Base-by-base conservation (phyloP, 371 early-diverging fungal species). In the Chytridiales sp. region DNA sequence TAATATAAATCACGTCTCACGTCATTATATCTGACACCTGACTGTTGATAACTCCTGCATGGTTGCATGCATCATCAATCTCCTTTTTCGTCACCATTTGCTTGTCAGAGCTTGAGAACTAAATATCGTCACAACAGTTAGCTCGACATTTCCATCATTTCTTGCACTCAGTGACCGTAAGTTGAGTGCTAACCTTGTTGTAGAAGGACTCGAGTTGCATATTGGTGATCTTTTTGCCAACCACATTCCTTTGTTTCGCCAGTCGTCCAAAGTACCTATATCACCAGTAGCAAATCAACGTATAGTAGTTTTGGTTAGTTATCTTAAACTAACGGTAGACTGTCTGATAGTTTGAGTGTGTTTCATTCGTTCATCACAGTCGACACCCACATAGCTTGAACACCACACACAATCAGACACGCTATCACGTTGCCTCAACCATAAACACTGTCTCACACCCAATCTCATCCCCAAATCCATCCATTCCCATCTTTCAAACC, bases 191-290 rank as follows among this genome's bases (percentile, higher is more conserved):
- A 26, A 78, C 74, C 72, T 73, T 73, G 31, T 32, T 51, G 47
- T 74, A 76, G 44, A 79, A 65, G 3, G 76, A 67, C 52, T 74
- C 73, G 42, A 79, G 59, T 50, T 79, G 79, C 61, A 67, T 59
- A 41, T 66, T 63, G 21, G 69, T 64, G 47, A 79, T 19, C 32
- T 62, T 56, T 29, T 68, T 69, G 2, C 65, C 67, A 19, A 60
- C 46, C 48, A 54, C 61, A 26, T 50, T 61, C 36, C 61, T 50
- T 46, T 77, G 75, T 47, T 60, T 60, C 15, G 75, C 60, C 39
- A 77, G 62, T 2, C 69, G 47, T 1, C 56, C 59, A 60, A 77
- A 77, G 64, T 77, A 76, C 40, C 73, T 73, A 41, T 3, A 30
- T 40, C 19, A 17, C 9, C 31, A 36, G 21, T 0, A 29, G 3